Percentiles rank a stretch among this genome's conserved stretches.
Evolutionary conservation across 2,329 filamentous ascomycete genomes (phyloP).

Genomic region (Aspergillus sp.): DNA sequence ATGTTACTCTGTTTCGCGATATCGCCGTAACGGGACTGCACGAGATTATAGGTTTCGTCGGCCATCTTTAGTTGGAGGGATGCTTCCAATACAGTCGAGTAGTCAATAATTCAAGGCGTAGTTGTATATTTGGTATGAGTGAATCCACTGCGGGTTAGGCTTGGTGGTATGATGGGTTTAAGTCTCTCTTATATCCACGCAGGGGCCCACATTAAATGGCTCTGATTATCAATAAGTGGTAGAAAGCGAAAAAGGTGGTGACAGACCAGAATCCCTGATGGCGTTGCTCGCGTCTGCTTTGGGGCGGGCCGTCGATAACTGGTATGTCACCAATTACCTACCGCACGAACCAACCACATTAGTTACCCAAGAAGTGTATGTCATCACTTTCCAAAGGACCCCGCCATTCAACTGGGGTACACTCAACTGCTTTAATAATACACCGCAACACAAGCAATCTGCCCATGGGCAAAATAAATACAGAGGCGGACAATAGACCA

Average conservation of each 20-base stretch:
- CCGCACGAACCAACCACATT: neutral
- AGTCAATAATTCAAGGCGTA: neutral
- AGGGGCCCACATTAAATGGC: neutral
- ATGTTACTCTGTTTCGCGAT: constrained; percentile 28
- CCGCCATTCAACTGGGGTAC: neutral
- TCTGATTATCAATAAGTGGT: neutral
- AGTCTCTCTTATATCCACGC: neutral
- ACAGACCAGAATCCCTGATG: neutral
- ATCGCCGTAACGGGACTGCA: constrained; percentile 17
- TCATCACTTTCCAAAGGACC: neutral
- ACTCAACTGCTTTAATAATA: neutral
- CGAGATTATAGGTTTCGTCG: constrained; percentile 15
- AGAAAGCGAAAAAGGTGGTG: neutral
- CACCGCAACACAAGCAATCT: neutral
- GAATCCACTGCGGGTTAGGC: neutral
- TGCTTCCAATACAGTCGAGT: neutral
- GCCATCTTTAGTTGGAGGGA: constrained; percentile 8
- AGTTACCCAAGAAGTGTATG: constrained; percentile 1
- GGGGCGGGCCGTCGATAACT: neutral
- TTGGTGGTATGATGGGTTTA: neutral
- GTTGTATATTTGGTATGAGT: neutral
- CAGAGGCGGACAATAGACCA: neutral
- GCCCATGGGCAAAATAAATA: constrained; percentile 1
- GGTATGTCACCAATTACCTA: neutral
- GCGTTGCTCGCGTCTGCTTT: neutral